These are phyloP conservation scores for Truncatella angustata DNA, from an alignment of 2,329 filamentous ascomycete genomes.

Conservation along the genomic window DNA sequence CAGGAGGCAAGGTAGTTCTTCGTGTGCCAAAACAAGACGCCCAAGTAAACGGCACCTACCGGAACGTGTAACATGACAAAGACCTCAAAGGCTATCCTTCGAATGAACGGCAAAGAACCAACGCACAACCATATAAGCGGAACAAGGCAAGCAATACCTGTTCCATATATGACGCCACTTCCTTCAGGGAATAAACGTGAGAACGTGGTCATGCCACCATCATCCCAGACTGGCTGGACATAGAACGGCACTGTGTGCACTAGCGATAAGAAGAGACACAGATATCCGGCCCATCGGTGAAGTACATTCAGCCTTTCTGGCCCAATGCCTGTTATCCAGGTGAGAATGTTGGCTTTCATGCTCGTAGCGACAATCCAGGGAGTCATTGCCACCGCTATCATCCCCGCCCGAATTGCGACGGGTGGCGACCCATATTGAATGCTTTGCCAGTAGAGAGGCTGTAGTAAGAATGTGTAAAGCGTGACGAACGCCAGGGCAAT, in stretches of 20 bases:
- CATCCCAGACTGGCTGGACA: constrained; percentile 81
- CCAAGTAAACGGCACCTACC: constrained; percentile 76
- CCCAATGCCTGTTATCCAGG: constrained; percentile 82
- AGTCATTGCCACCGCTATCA: constrained; percentile 87
- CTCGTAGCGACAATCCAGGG: constrained; percentile 90
- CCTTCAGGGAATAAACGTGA: constrained; percentile 64
- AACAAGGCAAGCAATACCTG: constrained; percentile 76
- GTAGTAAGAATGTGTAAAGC: constrained; percentile 81
- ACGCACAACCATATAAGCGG: constrained; percentile 81
- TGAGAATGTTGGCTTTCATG: constrained; percentile 87
- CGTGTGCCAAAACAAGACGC: constrained; percentile 91
- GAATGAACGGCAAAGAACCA: constrained; percentile 77
- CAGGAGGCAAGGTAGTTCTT: constrained; percentile 89
- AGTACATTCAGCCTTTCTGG: constrained; percentile 91
- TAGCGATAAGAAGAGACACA: constrained; percentile 78
- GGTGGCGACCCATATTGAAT: constrained; percentile 87
- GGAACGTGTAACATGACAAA: constrained; percentile 84
- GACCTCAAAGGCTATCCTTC: constrained; percentile 77
- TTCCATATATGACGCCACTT: constrained; percentile 76
- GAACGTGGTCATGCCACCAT: constrained; percentile 70
- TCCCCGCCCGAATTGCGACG: constrained; percentile 80
- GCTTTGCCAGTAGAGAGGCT: constrained; percentile 85
- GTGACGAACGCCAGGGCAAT: constrained; percentile 70
- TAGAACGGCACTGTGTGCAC: constrained; percentile 90
- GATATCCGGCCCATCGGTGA: constrained; percentile 87